phyloP scores from a whole-genome alignment of 2,329 filamentous ascomycete genomes.

The Exophiala mesophila region DNA sequence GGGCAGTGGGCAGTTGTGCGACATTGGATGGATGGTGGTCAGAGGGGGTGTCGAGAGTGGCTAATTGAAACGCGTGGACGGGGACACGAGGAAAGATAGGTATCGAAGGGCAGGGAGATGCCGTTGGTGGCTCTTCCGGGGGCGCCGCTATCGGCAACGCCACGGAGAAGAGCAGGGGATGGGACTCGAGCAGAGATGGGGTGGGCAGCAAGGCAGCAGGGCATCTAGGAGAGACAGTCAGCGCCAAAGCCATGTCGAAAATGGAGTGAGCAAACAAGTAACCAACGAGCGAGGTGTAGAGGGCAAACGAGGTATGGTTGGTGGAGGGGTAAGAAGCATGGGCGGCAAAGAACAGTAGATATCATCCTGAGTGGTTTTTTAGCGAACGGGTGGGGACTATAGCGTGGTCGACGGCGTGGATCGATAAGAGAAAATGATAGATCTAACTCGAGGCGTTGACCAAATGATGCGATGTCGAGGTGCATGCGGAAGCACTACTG shows the following conservation, averaged over 20 bases:
- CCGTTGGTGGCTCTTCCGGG: neutral
- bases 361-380: too few species aligned
- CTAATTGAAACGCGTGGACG: neutral
- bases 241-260: neutral
- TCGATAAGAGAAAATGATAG: too few species aligned
- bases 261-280: neutral
- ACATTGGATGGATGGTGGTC: neutral
- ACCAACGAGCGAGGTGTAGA: neutral
- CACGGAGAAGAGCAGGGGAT: neutral
- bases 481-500: too few species aligned
- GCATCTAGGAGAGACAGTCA: neutral
- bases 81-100: neutral
- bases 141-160: neutral
- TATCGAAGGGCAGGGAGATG: neutral
- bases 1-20: too few species aligned
- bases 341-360: too few species aligned
- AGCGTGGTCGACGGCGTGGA: too few species aligned
- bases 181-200: neutral
- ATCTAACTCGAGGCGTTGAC: too few species aligned
- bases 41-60: neutral
- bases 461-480: too few species aligned
- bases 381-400: too few species aligned
- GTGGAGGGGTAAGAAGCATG: slow-evolving; percentile 2
- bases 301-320: neutral
- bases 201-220: too few species aligned